phyloP scores from a whole-genome alignment of 768 basidiomycete genomes.

The Rickenella mellea region DNA sequence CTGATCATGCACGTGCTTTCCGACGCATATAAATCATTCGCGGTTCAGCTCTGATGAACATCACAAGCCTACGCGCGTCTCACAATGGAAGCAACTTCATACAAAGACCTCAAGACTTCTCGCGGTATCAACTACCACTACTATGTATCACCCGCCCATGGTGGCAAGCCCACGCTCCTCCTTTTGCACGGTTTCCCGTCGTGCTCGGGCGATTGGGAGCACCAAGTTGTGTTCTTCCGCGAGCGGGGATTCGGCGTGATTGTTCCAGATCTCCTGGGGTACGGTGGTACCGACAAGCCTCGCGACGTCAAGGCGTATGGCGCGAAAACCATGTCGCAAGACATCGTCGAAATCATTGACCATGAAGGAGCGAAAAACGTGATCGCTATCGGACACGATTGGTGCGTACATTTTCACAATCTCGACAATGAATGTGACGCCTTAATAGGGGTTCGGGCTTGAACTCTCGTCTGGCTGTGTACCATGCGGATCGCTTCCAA shows the following conservation, averaged over 20 bases:
- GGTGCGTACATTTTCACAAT: slow-evolving; percentile 11
- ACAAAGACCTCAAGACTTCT: slow-evolving; percentile 22
- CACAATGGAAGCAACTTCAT: slow-evolving; percentile 10
- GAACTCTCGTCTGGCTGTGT: slow-evolving; percentile 25
- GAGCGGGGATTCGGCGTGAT: slow-evolving; percentile 32
- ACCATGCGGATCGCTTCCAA: slow-evolving; percentile 29
- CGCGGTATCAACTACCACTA: slow-evolving; percentile 25
- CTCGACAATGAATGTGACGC: background rate
- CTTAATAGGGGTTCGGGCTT: slow-evolving; percentile 24
- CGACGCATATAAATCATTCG: too few species aligned
- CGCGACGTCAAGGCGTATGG: slow-evolving; percentile 17
- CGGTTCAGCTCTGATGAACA: too few species aligned
- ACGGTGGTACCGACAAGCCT: slow-evolving; percentile 35
- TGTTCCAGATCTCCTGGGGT: slow-evolving; percentile 39
- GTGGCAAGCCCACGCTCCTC: slow-evolving; percentile 27
- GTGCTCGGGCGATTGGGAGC: slow-evolving; percentile 30
- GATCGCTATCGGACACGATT: slow-evolving; percentile 26
- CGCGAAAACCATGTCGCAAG: slow-evolving; percentile 14
- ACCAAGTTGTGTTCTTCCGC: slow-evolving; percentile 28
- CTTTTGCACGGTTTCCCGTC: slow-evolving; percentile 38
- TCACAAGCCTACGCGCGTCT: too few species aligned
- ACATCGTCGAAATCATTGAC: slow-evolving; percentile 26
- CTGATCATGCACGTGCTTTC: too few species aligned
- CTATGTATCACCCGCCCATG: slow-evolving; percentile 19
- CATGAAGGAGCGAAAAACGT: slow-evolving; percentile 15